Evolutionary conservation across 345 rosid species (phyloP).

Genomic region (Murraya koenigii): DNA sequence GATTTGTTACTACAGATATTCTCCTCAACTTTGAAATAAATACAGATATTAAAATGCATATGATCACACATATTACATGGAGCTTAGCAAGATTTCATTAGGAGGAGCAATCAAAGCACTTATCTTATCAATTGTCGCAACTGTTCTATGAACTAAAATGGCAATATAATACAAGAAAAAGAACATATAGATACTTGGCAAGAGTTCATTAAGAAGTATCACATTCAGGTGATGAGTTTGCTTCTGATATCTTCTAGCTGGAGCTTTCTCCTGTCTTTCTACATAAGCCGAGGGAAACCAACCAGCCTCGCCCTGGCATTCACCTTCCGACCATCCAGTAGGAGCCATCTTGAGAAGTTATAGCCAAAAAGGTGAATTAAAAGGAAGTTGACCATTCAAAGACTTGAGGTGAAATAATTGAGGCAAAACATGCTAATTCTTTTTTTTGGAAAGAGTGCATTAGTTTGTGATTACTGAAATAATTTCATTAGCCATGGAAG

Average conservation of each 20-base stretch:
- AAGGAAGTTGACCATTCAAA: background rate
- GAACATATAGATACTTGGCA: background rate
- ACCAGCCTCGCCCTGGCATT: conserved; percentile 78
- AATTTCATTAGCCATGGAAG: background rate
- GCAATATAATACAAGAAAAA: background rate
- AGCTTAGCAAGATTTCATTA: too few relatives aligned
- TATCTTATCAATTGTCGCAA: background rate
- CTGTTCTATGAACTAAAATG: background rate
- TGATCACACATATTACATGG: too few relatives aligned
- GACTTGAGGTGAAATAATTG: background rate
- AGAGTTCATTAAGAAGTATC: background rate
- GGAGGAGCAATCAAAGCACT: too few relatives aligned
- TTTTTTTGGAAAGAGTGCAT: too few relatives aligned
- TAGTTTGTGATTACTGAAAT: too few relatives aligned
- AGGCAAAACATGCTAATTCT: background rate
- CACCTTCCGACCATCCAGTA: conserved; percentile 96
- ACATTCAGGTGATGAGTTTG: conserved; percentile 19
- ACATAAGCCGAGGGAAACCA: conserved; percentile 96
- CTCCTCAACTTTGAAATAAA: too few relatives aligned
- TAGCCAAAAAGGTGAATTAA: background rate
- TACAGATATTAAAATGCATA: too few relatives aligned
- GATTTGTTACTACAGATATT: too few relatives aligned
- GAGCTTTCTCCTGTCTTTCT: conserved; percentile 58
- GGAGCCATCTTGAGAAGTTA: conserved; percentile 55
- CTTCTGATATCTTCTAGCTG: conserved; percentile 45